phyloP scores from a whole-genome alignment of 495 filamentous ascomycete genomes.

The Collariella sp. region DNA sequence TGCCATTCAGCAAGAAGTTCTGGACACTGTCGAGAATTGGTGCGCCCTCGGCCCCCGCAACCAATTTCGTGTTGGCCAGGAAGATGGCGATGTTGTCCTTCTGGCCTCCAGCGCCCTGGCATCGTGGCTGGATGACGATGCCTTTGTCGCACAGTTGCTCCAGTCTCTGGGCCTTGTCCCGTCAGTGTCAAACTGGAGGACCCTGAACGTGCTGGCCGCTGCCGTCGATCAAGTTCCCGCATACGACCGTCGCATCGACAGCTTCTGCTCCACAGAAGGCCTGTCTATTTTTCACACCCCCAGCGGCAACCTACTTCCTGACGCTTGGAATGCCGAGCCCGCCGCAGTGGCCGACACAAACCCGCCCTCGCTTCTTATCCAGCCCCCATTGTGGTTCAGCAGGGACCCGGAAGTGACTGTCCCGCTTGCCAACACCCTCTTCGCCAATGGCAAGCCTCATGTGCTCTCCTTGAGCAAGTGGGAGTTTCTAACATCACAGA shows the following conservation, averaged over 20 bases:
- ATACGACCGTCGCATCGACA: slow-evolving; percentile 12
- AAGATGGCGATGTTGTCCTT: slow-evolving; percentile 26
- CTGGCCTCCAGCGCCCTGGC: slow-evolving; percentile 29
- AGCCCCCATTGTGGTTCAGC: neutral
- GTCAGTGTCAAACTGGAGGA: slow-evolving; percentile 4
- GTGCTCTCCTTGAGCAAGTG: slow-evolving; percentile 54
- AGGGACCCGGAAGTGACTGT: slow-evolving; percentile 35
- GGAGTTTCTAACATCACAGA: slow-evolving; percentile 23
- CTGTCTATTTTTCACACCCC: slow-evolving; percentile 34
- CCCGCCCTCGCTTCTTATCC: slow-evolving; percentile 13
- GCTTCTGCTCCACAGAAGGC: slow-evolving; percentile 26
- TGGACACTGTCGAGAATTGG: slow-evolving; percentile 1
- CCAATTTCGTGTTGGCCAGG: too few species aligned
- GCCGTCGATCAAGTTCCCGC: slow-evolving; percentile 31
- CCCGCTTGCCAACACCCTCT: slow-evolving; percentile 70
- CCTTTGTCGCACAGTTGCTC: slow-evolving; percentile 29
- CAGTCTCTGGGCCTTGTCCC: neutral
- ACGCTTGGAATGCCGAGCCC: slow-evolving; percentile 17
- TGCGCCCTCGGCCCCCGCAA: neutral
- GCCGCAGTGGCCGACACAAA: neutral
- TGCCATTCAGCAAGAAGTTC: too few species aligned
- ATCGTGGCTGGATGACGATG: slow-evolving; percentile 32
- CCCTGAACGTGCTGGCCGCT: slow-evolving; percentile 28
- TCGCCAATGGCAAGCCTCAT: slow-evolving; percentile 57
- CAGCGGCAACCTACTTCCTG: slow-evolving; percentile 25